Base-by-base conservation (phyloP, 257 asterid species). In the Solanum chilense region DNA sequence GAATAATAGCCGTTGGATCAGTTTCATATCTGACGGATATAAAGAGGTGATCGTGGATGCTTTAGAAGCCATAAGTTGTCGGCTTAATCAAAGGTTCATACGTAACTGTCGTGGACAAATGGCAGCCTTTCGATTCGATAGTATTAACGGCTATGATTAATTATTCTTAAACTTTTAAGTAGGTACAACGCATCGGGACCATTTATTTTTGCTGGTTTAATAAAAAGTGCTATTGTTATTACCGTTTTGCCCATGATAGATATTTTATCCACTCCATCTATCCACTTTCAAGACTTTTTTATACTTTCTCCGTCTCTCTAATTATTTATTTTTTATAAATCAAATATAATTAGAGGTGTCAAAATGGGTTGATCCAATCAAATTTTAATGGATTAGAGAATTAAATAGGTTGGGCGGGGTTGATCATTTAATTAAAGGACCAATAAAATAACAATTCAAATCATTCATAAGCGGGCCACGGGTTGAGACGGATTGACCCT, bases 81-180 rank as follows among this genome's bases (percentile, higher is more conserved):
- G 86, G 60, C 47, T 86, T 89, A 92, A 94, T 96, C 99, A 94
- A 96, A 92, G 97, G 99, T 45, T 33, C 60, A 58, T 80, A 90
- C 39, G 42, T 9, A 8, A 33, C 86, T 49, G 81, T 12, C 98
- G 98, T 94, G 99, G 96, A 88, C 8, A 10, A 18, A 11, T 41
- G 0, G 0, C 0, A 14, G 1, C 84, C 92, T 73, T 93, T 73
- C 62, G 96, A 93, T 93, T 23, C 39, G 29, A 64, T 86, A n/a
- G 64, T 31, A 86, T 86, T 62, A 92, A 92, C 86, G 91, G 94
- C 56, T 33, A 3, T 0, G 58, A 87, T 62, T 69, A 45, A 21
- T 25, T 33, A 85, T 62, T 52, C 62, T 52, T 5, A 29, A 29
- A 31, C 33, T 31, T 31, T 31, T 31, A 52, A 78, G 90, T 90